phyloP scores from a whole-genome alignment of 108 stramenopile genomes.

The Aurantiochytrium sp. region DNA sequence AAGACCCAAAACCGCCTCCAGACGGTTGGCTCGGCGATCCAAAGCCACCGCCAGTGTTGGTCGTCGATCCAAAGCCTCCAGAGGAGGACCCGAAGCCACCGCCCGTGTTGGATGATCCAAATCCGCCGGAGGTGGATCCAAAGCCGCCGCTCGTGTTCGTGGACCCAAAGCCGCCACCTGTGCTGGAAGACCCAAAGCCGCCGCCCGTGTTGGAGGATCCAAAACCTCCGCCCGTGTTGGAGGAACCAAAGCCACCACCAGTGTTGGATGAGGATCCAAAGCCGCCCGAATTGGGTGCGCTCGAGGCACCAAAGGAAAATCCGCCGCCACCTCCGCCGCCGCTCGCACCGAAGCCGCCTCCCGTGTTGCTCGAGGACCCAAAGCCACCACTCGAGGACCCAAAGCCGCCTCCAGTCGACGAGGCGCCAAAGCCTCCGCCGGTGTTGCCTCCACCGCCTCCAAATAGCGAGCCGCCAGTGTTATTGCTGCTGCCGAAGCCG shows the following conservation, averaged over 20 bases:
- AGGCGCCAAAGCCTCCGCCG: not conserved
- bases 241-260: not conserved
- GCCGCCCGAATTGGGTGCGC: not conserved
- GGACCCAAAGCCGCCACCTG: not conserved
- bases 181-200: not conserved
- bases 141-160: not conserved
- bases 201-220: not conserved
- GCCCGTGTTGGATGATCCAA: not conserved
- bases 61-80: too few species aligned
- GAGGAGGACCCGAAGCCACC: not conserved
- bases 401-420: not conserved
- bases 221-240: not conserved
- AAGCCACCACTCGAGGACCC: not conserved
- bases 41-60: not conserved
- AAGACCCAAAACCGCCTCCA: not conserved
- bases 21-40: not conserved
- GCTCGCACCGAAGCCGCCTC: not conserved
- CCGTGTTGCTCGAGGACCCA: not conserved
- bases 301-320: slow-evolving; percentile 30
- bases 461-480: not conserved
- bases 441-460: not conserved
- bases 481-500: not conserved
- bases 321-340: slow-evolving; percentile 23
- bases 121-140: not conserved
- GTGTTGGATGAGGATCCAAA: not conserved